phyloP scores from a whole-genome alignment of 2,329 filamentous ascomycete genomes.

The Aureobasidium mangrovei region DNA sequence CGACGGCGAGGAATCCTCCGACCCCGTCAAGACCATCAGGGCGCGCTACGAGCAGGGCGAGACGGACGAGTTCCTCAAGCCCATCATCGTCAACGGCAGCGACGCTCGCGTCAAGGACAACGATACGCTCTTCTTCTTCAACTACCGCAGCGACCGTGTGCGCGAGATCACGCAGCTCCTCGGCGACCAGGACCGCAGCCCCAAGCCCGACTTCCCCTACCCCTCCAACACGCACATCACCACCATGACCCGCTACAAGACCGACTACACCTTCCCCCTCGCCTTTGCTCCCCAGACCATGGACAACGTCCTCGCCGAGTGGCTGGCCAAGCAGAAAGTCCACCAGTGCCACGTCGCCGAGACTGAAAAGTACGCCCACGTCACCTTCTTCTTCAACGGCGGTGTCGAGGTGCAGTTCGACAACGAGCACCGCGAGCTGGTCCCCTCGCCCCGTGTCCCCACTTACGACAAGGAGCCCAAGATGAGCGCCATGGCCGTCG shows the following conservation, averaged over 20 bases:
- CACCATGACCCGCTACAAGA: conserved; percentile 99
- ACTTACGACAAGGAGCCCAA: conserved; percentile 93
- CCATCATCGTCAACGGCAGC: conserved; percentile 86
- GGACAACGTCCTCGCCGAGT: conserved; percentile 97
- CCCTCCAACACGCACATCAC: conserved; percentile 80
- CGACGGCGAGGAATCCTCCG: conserved; percentile 75
- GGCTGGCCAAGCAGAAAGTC: conserved; percentile 78
- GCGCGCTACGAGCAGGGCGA: conserved; percentile 80
- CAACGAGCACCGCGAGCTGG: conserved; percentile 85
- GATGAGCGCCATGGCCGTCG: conserved; percentile 90
- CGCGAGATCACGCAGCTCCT: conserved; percentile 93
- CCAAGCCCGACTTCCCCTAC: conserved; percentile 83
- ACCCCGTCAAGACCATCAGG: conserved; percentile 79
- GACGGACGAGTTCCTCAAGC: conserved; percentile 96
- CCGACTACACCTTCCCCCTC: conserved; percentile 81
- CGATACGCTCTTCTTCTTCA: conserved; percentile 99
- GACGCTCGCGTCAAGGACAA: conserved; percentile 81
- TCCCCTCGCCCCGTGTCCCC: conserved; percentile 86
- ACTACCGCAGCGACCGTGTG: conserved; percentile 97
- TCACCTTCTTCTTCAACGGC: conserved; percentile 99
- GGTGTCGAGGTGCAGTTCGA: conserved; percentile 95
- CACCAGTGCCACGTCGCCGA: conserved; percentile 96
- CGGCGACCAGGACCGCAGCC: conserved; percentile 84
- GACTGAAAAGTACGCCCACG: conserved; percentile 99
- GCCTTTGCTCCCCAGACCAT: conserved; percentile 93